Conservation (phyloP, 768 basidiomycete genomes). For the Tulasnella sp. region DNA sequence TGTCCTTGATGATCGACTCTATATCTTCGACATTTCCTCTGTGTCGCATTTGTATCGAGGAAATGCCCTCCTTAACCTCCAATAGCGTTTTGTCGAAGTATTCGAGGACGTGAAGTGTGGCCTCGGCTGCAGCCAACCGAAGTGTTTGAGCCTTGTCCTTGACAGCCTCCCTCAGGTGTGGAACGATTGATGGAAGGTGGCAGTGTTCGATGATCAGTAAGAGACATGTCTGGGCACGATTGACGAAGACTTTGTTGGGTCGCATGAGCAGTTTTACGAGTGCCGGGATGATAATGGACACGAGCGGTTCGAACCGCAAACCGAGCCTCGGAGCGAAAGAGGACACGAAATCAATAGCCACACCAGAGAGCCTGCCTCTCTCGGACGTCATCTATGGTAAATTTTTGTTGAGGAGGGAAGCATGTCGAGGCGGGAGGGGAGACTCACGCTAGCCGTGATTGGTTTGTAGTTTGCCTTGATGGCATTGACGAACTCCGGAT, state of each 20-base stretch:
- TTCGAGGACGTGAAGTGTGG: conserved; percentile 18
- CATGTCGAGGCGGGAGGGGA: background rate
- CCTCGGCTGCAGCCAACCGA: conserved; percentile 54
- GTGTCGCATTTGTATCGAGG: conserved; percentile 39
- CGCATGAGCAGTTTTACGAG: conserved; percentile 57
- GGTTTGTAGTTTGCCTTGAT: conserved; percentile 44
- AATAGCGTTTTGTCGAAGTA: background rate
- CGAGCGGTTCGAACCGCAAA: conserved; percentile 50
- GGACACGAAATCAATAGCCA: conserved; percentile 51
- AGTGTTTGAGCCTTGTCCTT: conserved; percentile 60
- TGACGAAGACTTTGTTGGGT: conserved; percentile 66
- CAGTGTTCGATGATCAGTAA: conserved; percentile 51
- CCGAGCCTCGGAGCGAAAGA: conserved; percentile 45
- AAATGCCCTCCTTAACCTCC: conserved; percentile 7
- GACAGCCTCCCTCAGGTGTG: conserved; percentile 45
- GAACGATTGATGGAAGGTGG: conserved; percentile 51
- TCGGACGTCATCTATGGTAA: conserved; percentile 43
- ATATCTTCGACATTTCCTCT: conserved; percentile 60
- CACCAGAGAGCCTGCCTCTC: conserved; percentile 55
- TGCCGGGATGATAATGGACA: conserved; percentile 55
- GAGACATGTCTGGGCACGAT: conserved; percentile 51
- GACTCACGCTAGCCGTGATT: conserved; percentile 39
- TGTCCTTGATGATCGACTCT: conserved; percentile 53
- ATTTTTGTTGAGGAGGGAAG: background rate
- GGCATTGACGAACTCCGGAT: conserved; percentile 33